A percentile compares a stretch with the other conserved stretches of the same genome.
Conservation (phyloP, 2,329 filamentous ascomycete genomes). For the Dactylellina parvicollis region DNA sequence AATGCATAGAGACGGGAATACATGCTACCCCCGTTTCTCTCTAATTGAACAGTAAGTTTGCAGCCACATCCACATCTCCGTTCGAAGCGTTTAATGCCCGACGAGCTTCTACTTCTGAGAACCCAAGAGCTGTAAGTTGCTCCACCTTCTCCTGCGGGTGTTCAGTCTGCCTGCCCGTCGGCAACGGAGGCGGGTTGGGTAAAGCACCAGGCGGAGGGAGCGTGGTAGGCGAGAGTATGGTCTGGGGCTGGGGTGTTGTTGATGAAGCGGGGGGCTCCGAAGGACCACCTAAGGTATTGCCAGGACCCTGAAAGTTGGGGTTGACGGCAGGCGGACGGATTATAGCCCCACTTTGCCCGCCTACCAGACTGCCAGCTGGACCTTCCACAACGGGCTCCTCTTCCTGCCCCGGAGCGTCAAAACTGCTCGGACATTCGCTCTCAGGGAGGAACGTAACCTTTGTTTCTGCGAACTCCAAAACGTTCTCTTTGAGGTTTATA, state of each 20-base stretch:
- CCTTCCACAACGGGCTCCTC: constrained; percentile 86
- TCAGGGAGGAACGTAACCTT: constrained; percentile 91
- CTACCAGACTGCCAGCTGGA: constrained; percentile 87
- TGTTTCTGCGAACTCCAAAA: constrained; percentile 85
- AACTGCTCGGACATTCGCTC: constrained; percentile 88
- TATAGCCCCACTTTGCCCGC: constrained; percentile 81
- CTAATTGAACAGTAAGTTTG: constrained; percentile 73
- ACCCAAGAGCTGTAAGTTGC: constrained; percentile 79
- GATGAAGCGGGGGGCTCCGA: constrained; percentile 57
- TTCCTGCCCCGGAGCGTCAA: constrained; percentile 74
- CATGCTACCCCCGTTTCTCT: background rate
- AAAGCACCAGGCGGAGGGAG: constrained; percentile 23
- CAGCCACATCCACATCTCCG: constrained; percentile 89
- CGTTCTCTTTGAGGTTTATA: constrained; percentile 86
- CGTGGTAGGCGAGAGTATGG: constrained; percentile 40
- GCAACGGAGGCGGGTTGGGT: constrained; percentile 56
- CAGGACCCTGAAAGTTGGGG: constrained; percentile 48
- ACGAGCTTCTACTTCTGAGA: constrained; percentile 78
- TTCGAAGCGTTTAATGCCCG: constrained; percentile 82
- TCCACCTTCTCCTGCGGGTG: constrained; percentile 73
- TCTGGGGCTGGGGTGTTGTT: constrained; percentile 46
- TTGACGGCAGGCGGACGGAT: constrained; percentile 64
- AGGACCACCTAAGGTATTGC: constrained; percentile 34
- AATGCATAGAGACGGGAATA: constrained; percentile 13
- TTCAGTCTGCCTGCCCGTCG: constrained; percentile 56